phyloP scores from a whole-genome alignment of 306 rosid species.

The peach (Prunus persica) region DNA sequence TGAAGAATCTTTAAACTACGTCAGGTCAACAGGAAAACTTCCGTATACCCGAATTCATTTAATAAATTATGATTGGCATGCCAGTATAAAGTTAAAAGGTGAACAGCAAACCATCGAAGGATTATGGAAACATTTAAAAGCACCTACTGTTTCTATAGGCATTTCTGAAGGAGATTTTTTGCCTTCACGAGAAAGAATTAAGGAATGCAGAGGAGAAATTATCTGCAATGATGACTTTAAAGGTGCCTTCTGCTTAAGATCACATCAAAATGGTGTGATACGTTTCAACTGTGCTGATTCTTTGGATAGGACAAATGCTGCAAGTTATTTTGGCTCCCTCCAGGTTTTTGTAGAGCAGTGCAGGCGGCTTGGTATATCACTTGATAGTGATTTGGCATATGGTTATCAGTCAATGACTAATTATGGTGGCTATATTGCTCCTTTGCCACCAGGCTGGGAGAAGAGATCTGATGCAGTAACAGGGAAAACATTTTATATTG shows the following conservation, averaged over 20 bases:
- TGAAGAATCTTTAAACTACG: conserved; percentile 71
- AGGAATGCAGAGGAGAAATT: conserved; percentile 88
- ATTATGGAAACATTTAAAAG: conserved; percentile 83
- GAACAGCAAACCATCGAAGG: conserved; percentile 95
- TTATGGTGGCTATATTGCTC: conserved; percentile 80
- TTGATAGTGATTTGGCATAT: conserved; percentile 73
- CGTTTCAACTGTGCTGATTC: conserved; percentile 99
- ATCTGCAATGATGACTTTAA: conserved; percentile 63
- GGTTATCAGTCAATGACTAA: conserved; percentile 61
- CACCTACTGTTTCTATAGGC: conserved; percentile 70
- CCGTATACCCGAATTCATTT: conserved; percentile 68
- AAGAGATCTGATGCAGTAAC: conserved; percentile 93
- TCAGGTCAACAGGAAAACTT: conserved; percentile 75
- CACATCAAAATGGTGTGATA: conserved; percentile 88
- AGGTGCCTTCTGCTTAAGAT: conserved; percentile 91
- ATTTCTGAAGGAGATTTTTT: conserved; percentile 94
- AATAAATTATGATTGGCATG: conserved; percentile 96
- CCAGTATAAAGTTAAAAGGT: conserved; percentile 75
- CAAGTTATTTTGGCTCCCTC: conserved; percentile 94
- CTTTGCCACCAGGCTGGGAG: conserved; percentile 99
- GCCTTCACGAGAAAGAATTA: conserved; percentile 70
- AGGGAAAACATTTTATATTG: conserved; percentile 82
- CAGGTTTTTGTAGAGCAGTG: conserved; percentile 97
- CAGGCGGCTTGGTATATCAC: conserved; percentile 90
- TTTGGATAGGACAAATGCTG: conserved; percentile 98